Evolutionary conservation across 2,329 filamentous ascomycete species (phyloP), one percentile per base, ranked within the genome.

Genomic region (Alternaria novae-zelandiae): DNA sequence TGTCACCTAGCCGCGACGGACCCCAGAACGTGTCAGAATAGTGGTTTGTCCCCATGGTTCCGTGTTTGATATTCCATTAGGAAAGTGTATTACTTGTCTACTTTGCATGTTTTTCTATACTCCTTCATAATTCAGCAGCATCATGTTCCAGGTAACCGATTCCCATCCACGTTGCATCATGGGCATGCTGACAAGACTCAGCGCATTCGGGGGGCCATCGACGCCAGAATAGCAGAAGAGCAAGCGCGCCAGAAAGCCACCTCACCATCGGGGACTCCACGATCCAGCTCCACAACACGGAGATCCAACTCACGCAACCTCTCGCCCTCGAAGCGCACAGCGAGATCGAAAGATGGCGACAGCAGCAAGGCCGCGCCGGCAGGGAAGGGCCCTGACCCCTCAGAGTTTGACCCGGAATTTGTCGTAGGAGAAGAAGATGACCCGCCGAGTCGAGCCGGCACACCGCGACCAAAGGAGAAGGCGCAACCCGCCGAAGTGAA

Each of bases 211-310:
- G 92, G 91, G 74, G 91, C 91, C 63, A 93, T 97, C 79, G 92
- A 97, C 79, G 89, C 90, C 73, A 91, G 91, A 74, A 96, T 97
- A 74, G 92, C 93, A 74, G 93, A 97, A 82, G 94, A 97, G 82
- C 93, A 97, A 81, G 91, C 93, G 61, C 91, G 92, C 62, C 91
- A 94, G 77, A 87, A 87, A 75, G 81, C 84, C 57, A 66, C 70
- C 10, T 63, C 54, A 71, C 82, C 44, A 73, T 84, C 66, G 78
- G 86, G 71, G 9, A 82, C 72, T 73, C 79, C 74, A 79, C 82
- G 63, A 74, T 82, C 80, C 65, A 83, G 74, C 70, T 79, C 85
- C 58, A 76, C 82, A 65, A 79, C 84, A 66, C 74, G 78, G 68
- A 78, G 83, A 57, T 82, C 84, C 8, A 82, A 75, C 66, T 86